Conservation (phyloP, 306 rosid genomes). For the Cyamopsis tetragonoloba region DNA sequence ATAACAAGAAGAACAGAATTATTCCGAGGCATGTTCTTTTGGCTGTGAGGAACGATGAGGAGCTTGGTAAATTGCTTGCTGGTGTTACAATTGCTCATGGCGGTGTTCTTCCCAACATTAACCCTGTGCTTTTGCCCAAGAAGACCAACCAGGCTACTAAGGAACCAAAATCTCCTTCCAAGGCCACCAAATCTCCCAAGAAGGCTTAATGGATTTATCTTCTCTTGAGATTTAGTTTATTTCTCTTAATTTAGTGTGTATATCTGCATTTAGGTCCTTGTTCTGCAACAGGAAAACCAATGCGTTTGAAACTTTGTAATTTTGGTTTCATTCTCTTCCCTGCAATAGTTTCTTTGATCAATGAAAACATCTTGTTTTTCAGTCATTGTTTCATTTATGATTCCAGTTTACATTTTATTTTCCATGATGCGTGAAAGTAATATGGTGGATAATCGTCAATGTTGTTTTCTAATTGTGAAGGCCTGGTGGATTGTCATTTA, state of each 20-base stretch:
- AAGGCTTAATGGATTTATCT: slow-evolving; percentile 35
- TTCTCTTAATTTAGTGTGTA: slow-evolving; percentile 30
- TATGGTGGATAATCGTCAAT: no score
- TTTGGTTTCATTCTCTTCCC: background rate
- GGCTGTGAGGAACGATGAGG: slow-evolving; percentile 78
- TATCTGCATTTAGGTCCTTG: background rate
- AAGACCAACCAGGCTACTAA: slow-evolving; percentile 33
- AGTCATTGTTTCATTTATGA: background rate
- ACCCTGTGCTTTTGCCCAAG: slow-evolving; percentile 78
- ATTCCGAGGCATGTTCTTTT: slow-evolving; percentile 63
- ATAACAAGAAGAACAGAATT: slow-evolving; percentile 71
- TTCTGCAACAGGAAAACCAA: background rate
- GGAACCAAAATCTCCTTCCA: slow-evolving; percentile 59
- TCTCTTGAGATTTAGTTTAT: background rate
- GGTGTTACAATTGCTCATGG: slow-evolving; percentile 86
- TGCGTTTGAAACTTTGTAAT: background rate
- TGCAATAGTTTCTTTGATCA: background rate
- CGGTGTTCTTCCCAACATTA: slow-evolving; percentile 80
- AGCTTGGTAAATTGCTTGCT: slow-evolving; percentile 69
- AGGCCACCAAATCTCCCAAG: slow-evolving; percentile 63
- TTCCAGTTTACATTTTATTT: no score
- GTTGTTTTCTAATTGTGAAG: no score
- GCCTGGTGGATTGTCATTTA: no score
- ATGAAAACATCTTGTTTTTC: background rate
- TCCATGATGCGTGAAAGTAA: no score